Base-by-base conservation (phyloP, 2,329 filamentous ascomycete genomes). In the Neopestalotiopsis sp. region DNA sequence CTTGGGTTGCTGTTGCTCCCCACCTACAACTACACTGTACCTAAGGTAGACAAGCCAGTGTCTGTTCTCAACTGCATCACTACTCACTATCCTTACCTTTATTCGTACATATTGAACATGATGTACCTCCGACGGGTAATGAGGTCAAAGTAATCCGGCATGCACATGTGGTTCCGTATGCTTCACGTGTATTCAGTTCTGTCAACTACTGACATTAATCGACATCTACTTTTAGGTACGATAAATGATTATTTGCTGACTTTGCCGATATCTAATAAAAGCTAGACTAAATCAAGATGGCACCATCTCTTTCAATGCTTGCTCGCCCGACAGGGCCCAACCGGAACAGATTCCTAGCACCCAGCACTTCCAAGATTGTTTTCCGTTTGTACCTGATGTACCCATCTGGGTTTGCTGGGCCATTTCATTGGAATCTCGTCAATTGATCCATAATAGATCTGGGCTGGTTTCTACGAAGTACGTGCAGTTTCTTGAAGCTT, bases 291-390 rank as follows among this genome's bases (percentile, higher is more conserved):
- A 53, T 53, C 45, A 53, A 20, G 45, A 53, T 53, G 45, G 45
- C 45, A 53, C 45, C 45, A 53, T 53, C 45, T 17, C 45, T 53
- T 20, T 17, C 17, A 53, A 28, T 38, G 34, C 34, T 38, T 38
- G 34, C 34, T 38, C 34, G 34, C 34, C 45, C 45, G 45, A 53
- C 45, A 53, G 45, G 45, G n/a, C 45, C 45, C 45, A 20, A 53
- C 45, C 45, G 45, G 45, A 53, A 53, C 17, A n/a, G 45, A 20
- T 53, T 53, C 45, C 45, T 53, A 53, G 45, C 17, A 53, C 17
- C n/a, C n/a, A 53, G 45, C 45, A 53, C 17, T 53, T 53, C 45
- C 45, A 53, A 53, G 45, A 53, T 53, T 53, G 45, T 53, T 53
- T 20, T 17, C n/a, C 9, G 45, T 17, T 6, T 9, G 45, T 53